These are phyloP conservation scores for Leptoxyphium fumago DNA, from an alignment of 2,329 filamentous ascomycete genomes.

Conservation along the genomic window DNA sequence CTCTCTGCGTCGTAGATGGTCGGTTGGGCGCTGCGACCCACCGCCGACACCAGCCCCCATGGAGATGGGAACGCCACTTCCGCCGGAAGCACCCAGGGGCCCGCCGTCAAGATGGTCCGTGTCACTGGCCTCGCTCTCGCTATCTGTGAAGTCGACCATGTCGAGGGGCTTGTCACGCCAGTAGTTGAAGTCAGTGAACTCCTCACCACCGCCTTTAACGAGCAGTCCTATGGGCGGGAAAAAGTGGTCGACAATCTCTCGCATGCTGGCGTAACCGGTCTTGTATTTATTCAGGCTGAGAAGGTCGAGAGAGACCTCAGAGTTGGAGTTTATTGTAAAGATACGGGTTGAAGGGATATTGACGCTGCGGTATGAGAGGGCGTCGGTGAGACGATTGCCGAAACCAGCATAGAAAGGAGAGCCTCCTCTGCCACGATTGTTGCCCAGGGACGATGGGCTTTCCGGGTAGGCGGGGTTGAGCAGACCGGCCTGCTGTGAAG, in stretches of 20 bases:
- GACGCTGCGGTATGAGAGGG: conserved; percentile 87
- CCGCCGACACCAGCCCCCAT: conserved; percentile 1
- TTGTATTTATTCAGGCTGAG: conserved; percentile 87
- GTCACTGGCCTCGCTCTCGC: conserved; percentile 44
- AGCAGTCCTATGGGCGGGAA: conserved; percentile 84
- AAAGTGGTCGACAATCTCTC: conserved; percentile 94
- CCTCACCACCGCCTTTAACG: conserved; percentile 77
- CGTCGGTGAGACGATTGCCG: conserved; percentile 90
- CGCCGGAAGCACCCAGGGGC: not conserved
- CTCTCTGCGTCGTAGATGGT: conserved; percentile 5
- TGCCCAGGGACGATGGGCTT: conserved; percentile 9
- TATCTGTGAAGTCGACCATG: conserved; percentile 76
- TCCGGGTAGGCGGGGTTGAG: not conserved
- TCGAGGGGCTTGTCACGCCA: conserved; percentile 80
- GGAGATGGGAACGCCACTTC: not conserved
- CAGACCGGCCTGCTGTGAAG: conserved; percentile 13
- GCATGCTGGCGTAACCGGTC: conserved; percentile 93
- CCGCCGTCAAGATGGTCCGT: conserved; percentile 1
- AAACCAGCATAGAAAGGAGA: conserved; percentile 89
- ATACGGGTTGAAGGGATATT: conserved; percentile 90
- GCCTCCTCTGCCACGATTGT: conserved; percentile 15
- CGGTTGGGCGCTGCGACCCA: conserved; percentile 3
- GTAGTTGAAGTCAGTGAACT: conserved; percentile 94
- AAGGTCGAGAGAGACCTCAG: conserved; percentile 83
- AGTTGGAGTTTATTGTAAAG: conserved; percentile 97